These are phyloP conservation scores for Scenedesmus sp. DNA, from an alignment of 163 green algal genomes.

Conservation along the genomic window DNA sequence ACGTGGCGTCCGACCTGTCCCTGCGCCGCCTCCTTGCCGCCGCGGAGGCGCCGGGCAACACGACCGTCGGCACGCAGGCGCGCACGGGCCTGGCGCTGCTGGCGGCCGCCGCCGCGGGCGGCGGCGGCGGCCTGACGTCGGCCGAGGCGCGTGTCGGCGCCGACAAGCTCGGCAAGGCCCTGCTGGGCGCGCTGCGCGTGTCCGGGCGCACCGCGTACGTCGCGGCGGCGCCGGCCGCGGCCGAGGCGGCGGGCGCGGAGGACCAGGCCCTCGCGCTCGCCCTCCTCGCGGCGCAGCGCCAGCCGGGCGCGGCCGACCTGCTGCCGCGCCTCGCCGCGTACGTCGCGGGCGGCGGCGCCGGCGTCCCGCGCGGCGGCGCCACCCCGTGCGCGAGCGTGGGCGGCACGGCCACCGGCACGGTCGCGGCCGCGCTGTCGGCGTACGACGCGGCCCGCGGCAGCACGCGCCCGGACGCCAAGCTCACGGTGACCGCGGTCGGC, in stretches of 20 bases:
- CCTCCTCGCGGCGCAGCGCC: constrained; percentile 31
- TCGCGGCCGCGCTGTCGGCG: constrained; percentile 25
- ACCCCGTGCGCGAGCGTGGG: constrained; percentile 3
- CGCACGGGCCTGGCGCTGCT: constrained; percentile 15
- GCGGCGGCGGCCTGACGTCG: not conserved
- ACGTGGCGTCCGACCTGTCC: constrained; percentile 11
- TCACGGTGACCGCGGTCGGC: not conserved
- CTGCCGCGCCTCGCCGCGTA: constrained; percentile 49
- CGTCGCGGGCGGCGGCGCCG: constrained; percentile 27
- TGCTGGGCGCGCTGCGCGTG: constrained; percentile 21
- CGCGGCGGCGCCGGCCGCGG: not conserved
- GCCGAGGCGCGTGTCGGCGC: constrained; percentile 29
- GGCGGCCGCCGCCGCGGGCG: not conserved
- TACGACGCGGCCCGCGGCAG: constrained; percentile 51
- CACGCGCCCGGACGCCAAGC: constrained; percentile 43
- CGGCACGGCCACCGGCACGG: not conserved
- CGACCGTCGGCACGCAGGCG: constrained; percentile 2
- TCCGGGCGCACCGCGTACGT: constrained; percentile 43
- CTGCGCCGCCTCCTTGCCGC: not conserved
- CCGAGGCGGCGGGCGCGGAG: constrained; percentile 1
- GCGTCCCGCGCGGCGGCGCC: constrained; percentile 1
- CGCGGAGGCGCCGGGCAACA: constrained; percentile 36
- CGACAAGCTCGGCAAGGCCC: constrained; percentile 9
- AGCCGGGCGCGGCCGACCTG: not conserved
- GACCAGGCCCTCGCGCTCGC: constrained; percentile 52